Conservation (phyloP, 140 eudicot species). For the Erigeron philadelphicus region DNA sequence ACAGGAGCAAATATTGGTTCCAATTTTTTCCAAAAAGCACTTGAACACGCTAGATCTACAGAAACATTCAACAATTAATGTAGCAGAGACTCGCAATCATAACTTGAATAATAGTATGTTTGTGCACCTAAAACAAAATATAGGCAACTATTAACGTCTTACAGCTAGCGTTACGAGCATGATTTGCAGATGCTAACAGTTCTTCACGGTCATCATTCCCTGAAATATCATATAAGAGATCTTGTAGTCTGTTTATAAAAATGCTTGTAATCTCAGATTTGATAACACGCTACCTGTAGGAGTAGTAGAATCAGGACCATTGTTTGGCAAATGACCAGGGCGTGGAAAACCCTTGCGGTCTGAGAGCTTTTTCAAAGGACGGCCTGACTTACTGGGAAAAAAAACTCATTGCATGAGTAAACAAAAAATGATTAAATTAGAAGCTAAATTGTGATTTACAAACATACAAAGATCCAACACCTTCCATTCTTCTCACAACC, state of each 20-base stretch:
- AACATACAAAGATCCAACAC: constrained; percentile 33
- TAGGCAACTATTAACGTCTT: constrained; percentile 15
- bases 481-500: constrained; percentile 78
- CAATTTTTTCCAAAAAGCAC: constrained; percentile 74
- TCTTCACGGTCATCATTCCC: constrained; percentile 93
- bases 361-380: constrained; percentile 66
- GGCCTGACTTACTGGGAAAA: constrained; percentile 66
- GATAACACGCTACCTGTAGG: constrained; percentile 33
- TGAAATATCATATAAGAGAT: constrained; percentile 23
- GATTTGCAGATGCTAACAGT: constrained; percentile 63
- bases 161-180: constrained; percentile 72
- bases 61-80: constrained; percentile 1
- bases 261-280: not conserved
- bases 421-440: constrained; percentile 10
- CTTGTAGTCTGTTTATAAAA: not conserved
- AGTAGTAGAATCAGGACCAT: constrained; percentile 51
- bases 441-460: not conserved
- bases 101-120: not conserved
- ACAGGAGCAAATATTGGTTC: constrained; percentile 61
- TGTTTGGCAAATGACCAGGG: constrained; percentile 50
- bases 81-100: not conserved
- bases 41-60: constrained; percentile 68
- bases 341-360: constrained; percentile 83
- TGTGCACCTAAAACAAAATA: not conserved
- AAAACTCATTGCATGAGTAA: constrained; percentile 13